Evolutionary conservation across 768 basidiomycete genomes (phyloP).

Genomic region (Boletellus ananiceps): DNA sequence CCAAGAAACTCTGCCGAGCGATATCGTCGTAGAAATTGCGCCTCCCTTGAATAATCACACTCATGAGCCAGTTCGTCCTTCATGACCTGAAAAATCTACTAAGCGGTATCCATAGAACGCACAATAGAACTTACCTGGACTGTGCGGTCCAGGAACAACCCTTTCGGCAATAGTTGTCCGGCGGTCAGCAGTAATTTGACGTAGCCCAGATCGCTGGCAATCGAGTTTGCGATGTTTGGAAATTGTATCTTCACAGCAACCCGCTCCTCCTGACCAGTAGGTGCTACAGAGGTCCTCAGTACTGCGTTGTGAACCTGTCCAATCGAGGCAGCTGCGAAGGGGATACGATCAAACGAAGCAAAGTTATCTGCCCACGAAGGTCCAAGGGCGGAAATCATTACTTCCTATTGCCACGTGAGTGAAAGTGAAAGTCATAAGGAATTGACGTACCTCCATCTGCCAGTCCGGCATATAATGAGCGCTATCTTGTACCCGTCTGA

Average conservation of each 20-base stretch:
- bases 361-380: slow-evolving; percentile 70
- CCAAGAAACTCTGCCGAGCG: slow-evolving; percentile 47
- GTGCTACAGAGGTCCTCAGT: slow-evolving; percentile 48
- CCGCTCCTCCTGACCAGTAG: slow-evolving; percentile 49
- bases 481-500: slow-evolving; percentile 87
- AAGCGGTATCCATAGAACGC: neutral
- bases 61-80: slow-evolving; percentile 87
- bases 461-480: slow-evolving; percentile 99
- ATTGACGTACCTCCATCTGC: slow-evolving; percentile 80
- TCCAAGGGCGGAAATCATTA: slow-evolving; percentile 71
- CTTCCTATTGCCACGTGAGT: slow-evolving; percentile 42
- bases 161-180: slow-evolving; percentile 77
- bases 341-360: slow-evolving; percentile 71
- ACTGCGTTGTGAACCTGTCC: slow-evolving; percentile 88
- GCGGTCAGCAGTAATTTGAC: slow-evolving; percentile 78
- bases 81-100: slow-evolving; percentile 56
- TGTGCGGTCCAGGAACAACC: slow-evolving; percentile 86
- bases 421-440: neutral
- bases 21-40: slow-evolving; percentile 62
- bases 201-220: slow-evolving; percentile 83
- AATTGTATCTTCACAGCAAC: slow-evolving; percentile 93
- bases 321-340: slow-evolving; percentile 94
- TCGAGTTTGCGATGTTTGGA: slow-evolving; percentile 84
- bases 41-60: slow-evolving; percentile 87
- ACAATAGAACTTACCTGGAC: slow-evolving; percentile 47